These are phyloP conservation scores for Phylloporus arenicola DNA, from an alignment of 768 basidiomycete genomes.

Conservation along the genomic window DNA sequence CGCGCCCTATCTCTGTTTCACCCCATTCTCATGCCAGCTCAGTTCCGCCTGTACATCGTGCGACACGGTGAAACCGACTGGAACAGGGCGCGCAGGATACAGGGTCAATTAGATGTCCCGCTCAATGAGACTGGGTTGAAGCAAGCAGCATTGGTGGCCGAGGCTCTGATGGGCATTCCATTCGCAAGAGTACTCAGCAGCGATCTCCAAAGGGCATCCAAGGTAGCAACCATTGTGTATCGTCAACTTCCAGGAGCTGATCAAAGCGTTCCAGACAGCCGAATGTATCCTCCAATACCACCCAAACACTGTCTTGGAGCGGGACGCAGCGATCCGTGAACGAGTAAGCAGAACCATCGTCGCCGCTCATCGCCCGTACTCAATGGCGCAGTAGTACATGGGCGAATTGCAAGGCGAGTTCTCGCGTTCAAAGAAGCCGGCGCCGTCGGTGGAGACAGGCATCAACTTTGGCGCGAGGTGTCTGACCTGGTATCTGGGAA, in stretches of 20 bases:
- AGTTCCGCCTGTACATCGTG: slow-evolving; percentile 55
- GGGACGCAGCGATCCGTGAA: slow-evolving; percentile 52
- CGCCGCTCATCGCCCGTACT: not conserved
- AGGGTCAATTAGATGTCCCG: slow-evolving; percentile 68
- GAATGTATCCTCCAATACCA: slow-evolving; percentile 56
- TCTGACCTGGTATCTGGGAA: slow-evolving; percentile 55
- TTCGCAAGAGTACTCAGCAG: slow-evolving; percentile 65
- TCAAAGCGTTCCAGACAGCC: slow-evolving; percentile 48
- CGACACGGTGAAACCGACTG: slow-evolving; percentile 78
- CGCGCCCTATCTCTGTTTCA: not conserved
- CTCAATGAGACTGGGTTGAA: slow-evolving; percentile 57
- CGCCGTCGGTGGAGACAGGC: slow-evolving; percentile 22
- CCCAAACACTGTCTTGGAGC: slow-evolving; percentile 38
- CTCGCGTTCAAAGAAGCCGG: slow-evolving; percentile 9
- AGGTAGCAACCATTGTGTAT: slow-evolving; percentile 39
- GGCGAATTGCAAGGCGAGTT: slow-evolving; percentile 55
- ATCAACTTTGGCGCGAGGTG: slow-evolving; percentile 45
- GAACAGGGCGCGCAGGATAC: slow-evolving; percentile 58
- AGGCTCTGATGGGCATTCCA: slow-evolving; percentile 45
- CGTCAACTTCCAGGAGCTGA: not conserved
- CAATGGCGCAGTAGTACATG: slow-evolving; percentile 41
- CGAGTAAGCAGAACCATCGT: slow-evolving; percentile 40
- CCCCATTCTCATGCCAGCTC: slow-evolving; percentile 21
- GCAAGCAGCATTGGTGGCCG: slow-evolving; percentile 55
- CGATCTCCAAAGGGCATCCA: slow-evolving; percentile 62